A percentile compares a stretch with the other conserved stretches of the same genome.
Conservation (phyloP, 139 green algal genomes). For the Pedinophyceae sp. region DNA sequence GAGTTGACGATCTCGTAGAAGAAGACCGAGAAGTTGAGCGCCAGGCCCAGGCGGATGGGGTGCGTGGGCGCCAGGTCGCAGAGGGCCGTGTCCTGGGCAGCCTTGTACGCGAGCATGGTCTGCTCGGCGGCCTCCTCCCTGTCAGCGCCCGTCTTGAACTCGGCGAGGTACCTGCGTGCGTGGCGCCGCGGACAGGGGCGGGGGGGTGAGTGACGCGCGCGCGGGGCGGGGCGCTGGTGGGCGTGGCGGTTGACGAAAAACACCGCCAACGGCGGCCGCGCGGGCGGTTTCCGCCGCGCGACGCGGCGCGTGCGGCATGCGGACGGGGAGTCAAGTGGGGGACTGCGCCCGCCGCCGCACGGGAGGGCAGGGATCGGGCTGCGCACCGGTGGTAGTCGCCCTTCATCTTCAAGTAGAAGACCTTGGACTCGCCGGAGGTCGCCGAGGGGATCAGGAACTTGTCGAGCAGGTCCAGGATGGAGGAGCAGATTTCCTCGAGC, state of each 20-base stretch:
- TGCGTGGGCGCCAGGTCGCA: conserved; percentile 88
- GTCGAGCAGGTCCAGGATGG: conserved; percentile 77
- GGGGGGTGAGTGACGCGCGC: too few species aligned
- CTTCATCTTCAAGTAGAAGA: conserved; percentile 96
- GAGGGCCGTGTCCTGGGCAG: conserved; percentile 89
- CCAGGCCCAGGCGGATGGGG: conserved; percentile 91
- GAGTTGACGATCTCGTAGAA: conserved; percentile 99
- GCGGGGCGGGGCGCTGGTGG: too few species aligned
- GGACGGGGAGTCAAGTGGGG: too few species aligned
- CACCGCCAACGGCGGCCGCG: too few species aligned
- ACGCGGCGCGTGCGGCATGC: too few species aligned
- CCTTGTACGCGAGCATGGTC: conserved; percentile 91
- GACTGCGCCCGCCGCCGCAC: too few species aligned
- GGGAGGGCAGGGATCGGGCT: too few species aligned
- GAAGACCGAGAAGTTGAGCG: conserved; percentile 98
- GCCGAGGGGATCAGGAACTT: conserved; percentile 87
- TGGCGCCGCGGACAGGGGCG: too few species aligned
- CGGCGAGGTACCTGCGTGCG: conserved; percentile 91
- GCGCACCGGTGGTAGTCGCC: conserved; percentile 96
- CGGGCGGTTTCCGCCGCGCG: too few species aligned
- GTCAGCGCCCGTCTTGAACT: conserved; percentile 87
- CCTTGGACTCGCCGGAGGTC: conserved; percentile 82
- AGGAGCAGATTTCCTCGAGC: conserved; percentile 30
- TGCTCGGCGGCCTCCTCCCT: conserved; percentile 87
- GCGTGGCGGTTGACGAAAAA: too few species aligned